Evolutionary conservation across 768 basidiomycete genomes (phyloP).

Genomic region (Boletus rex-veris): DNA sequence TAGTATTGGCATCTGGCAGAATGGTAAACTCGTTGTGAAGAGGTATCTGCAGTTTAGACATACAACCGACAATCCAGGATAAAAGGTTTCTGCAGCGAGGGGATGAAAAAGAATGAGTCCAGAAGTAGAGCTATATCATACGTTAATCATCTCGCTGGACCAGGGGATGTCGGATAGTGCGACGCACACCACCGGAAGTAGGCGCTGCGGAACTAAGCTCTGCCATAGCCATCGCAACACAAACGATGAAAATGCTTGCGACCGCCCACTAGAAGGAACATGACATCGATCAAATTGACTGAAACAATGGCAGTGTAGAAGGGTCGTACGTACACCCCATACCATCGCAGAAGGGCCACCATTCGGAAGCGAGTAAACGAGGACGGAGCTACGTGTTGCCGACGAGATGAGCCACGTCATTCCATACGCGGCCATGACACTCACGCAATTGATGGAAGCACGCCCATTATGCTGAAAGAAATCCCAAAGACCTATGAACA

Average conservation of each 20-base stretch:
- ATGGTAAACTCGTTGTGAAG: not conserved
- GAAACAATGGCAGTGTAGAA: no score
- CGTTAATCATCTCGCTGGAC: not conserved
- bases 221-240: constrained; percentile 40
- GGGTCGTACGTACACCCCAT: constrained; percentile 35
- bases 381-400: constrained; percentile 34
- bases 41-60: constrained; percentile 8
- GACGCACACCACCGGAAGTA: constrained; percentile 38
- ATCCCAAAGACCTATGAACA: constrained; percentile 59
- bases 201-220: constrained; percentile 40
- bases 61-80: constrained; percentile 69
- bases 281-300: no score
- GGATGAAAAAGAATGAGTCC: constrained; percentile 59
- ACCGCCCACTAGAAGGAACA: constrained; percentile 33
- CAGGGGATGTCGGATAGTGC: no score
- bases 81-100: constrained; percentile 58
- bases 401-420: not conserved
- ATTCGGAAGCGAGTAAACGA: constrained; percentile 46
- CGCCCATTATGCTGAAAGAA: constrained; percentile 66
- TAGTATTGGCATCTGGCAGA: constrained; percentile 46
- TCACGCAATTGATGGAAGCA: constrained; percentile 61
- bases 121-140: constrained; percentile 53
- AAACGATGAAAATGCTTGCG: constrained; percentile 36
- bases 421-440: constrained; percentile 6
- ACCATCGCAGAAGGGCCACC: constrained; percentile 47